Conservation (phyloP, 1,284 basidiomycete genomes). For the Omphalotus olearius region DNA sequence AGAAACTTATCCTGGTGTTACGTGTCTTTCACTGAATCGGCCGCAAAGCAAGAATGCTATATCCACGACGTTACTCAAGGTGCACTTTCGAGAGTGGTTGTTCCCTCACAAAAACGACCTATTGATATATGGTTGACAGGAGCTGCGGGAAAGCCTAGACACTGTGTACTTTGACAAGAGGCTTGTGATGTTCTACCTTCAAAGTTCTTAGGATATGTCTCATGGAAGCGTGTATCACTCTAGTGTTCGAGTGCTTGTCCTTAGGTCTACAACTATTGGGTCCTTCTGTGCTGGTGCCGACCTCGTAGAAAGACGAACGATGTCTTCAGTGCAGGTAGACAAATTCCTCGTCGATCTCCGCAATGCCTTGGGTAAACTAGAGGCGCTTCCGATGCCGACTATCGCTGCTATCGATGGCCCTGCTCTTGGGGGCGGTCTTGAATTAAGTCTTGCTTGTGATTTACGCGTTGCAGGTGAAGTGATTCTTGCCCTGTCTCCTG, state of each 20-base stretch:
- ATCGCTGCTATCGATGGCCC: slow-evolving; percentile 93
- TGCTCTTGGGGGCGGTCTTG: slow-evolving; percentile 88
- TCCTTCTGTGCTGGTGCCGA: slow-evolving; percentile 94
- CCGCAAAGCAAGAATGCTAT: slow-evolving; percentile 90
- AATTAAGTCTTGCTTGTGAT: slow-evolving; percentile 85
- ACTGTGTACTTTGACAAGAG: slow-evolving; percentile 64
- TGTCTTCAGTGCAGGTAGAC: slow-evolving; percentile 72
- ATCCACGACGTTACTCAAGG: slow-evolving; percentile 69
- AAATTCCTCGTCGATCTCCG: slow-evolving; percentile 81
- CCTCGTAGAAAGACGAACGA: slow-evolving; percentile 78
- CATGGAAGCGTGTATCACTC: neutral
- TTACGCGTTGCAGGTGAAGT: slow-evolving; percentile 75
- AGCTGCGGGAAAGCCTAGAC: slow-evolving; percentile 69
- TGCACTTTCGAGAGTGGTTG: slow-evolving; percentile 3
- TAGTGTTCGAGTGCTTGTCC: slow-evolving; percentile 74
- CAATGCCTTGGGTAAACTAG: slow-evolving; percentile 67
- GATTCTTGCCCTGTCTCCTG: neutral
- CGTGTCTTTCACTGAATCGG: slow-evolving; percentile 73
- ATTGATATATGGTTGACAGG: slow-evolving; percentile 36
- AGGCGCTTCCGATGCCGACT: slow-evolving; percentile 81
- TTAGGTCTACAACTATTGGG: slow-evolving; percentile 70
- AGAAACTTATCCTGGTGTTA: slow-evolving; percentile 47
- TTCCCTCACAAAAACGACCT: slow-evolving; percentile 11
- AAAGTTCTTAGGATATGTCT: slow-evolving; percentile 8
- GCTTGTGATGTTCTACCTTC: slow-evolving; percentile 30